Evolutionary conservation across 305 asterid genomes (phyloP), one percentile per base, ranked within the genome.

Genomic region (Ajuga reptans): DNA sequence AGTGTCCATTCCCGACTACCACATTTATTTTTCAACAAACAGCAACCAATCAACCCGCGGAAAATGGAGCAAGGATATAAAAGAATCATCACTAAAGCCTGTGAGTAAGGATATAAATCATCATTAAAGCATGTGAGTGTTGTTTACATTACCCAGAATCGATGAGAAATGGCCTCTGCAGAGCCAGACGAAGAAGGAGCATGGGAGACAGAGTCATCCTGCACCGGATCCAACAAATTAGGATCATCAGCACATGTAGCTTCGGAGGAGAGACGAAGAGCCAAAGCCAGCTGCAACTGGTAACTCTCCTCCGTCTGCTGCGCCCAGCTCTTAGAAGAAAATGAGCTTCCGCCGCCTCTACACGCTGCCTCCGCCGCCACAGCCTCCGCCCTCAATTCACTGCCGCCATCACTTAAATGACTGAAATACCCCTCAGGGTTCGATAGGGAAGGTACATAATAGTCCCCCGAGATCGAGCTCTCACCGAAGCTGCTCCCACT

Each of bases 221-320:
- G 86, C 84, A 65, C 77, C 67, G 88, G 89, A 86, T 89, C 87
- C 85, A 87, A 76, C 64, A 84, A 84, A 83, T 89, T 82, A 37
- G 97, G 97, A 80, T 89, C 96, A 70, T 85, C 86, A 6, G 90
- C 92, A 69, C 96, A 85, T 3, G 89, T 78, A 27, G 96, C 96
- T 81, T 89, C 96, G 14, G 91, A 77, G 1, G 96, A 89, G 49
- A 91, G 82, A 68, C 97, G 84, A 56, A 89, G 87, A 62, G 95
- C 97, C 83, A 91, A 80, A 3, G 93, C 91, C 83, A 89, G 82
- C 83, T 89, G 97, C 84, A 91, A 69, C 77, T 87, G 93, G 62
- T 91, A 91, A 78, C 96, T 87, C 86, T 91, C 97, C 80, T 86
- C 97, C 67, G 93, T 91, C 82, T 91, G 96, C 80, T 89, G 97